phyloP scores from a whole-genome alignment of 2,329 filamentous ascomycete genomes.

The Fusarium xylarioides region DNA sequence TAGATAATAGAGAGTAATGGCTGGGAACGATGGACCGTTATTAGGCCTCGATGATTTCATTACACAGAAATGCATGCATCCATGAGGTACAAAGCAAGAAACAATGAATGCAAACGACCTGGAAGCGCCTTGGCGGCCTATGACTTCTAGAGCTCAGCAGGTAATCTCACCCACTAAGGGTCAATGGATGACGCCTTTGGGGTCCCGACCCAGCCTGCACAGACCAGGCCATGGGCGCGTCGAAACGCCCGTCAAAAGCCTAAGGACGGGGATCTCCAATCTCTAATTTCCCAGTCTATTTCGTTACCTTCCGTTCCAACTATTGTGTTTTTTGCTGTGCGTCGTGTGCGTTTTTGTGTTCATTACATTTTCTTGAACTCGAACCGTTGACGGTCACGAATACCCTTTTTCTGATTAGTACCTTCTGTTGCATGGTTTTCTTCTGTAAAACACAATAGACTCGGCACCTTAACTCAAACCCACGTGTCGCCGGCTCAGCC shows the following conservation, averaged over 20 bases:
- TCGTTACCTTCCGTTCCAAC: background rate
- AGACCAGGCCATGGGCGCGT: slow-evolving; percentile 14
- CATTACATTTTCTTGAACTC: background rate
- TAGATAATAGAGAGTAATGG: background rate
- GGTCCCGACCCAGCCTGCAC: slow-evolving; percentile 10
- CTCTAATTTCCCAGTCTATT: slow-evolving; percentile 16
- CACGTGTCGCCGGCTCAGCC: slow-evolving; percentile 32
- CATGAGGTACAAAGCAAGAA: slow-evolving; percentile 6
- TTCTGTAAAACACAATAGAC: background rate
- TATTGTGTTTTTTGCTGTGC: background rate
- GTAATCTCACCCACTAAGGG: slow-evolving; percentile 22
- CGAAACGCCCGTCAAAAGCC: slow-evolving; percentile 19
- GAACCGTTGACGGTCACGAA: background rate
- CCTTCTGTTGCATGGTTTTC: background rate
- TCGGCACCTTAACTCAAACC: background rate
- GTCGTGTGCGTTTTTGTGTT: slow-evolving; percentile 7
- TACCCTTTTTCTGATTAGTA: background rate
- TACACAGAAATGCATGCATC: background rate
- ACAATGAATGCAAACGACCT: slow-evolving; percentile 5
- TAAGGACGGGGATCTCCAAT: slow-evolving; percentile 11
- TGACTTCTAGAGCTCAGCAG: slow-evolving; percentile 29
- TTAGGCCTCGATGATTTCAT: slow-evolving; percentile 20
- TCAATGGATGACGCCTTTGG: slow-evolving; percentile 22
- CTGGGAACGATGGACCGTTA: background rate
- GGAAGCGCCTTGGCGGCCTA: slow-evolving; percentile 16